These are phyloP conservation scores for Fistulinella cinereoalba DNA, from an alignment of 1,284 basidiomycete genomes.

Conservation along the genomic window DNA sequence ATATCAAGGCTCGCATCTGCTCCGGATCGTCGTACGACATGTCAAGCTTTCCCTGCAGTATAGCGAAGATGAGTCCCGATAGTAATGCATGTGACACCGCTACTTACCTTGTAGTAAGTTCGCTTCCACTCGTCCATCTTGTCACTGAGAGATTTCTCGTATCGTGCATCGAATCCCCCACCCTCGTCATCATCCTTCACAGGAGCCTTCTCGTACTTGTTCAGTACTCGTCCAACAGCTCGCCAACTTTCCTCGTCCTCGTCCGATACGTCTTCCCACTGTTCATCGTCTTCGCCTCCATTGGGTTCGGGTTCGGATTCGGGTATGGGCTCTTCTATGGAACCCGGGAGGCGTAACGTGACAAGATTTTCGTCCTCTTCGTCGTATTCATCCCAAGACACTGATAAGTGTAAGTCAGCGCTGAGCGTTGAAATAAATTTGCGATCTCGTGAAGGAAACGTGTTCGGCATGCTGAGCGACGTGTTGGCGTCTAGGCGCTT, in stretches of 20 bases:
- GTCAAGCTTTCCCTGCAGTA: slow-evolving; percentile 72
- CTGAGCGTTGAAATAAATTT: slow-evolving; percentile 75
- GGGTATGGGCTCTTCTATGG: slow-evolving; percentile 41
- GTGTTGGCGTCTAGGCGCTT: slow-evolving; percentile 36
- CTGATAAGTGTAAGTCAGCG: slow-evolving; percentile 68
- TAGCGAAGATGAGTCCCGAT: slow-evolving; percentile 1
- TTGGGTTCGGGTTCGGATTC: slow-evolving; percentile 24
- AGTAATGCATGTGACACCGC: neutral
- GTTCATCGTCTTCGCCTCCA: slow-evolving; percentile 33
- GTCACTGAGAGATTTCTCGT: slow-evolving; percentile 70
- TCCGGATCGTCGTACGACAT: slow-evolving; percentile 72
- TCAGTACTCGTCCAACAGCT: slow-evolving; percentile 81
- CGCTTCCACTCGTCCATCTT: slow-evolving; percentile 94
- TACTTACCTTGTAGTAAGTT: slow-evolving; percentile 79
- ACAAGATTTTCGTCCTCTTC: slow-evolving; percentile 77
- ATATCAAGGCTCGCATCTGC: slow-evolving; percentile 67
- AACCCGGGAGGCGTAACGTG: slow-evolving; percentile 58
- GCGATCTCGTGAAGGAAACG: slow-evolving; percentile 74
- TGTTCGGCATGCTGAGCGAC: slow-evolving; percentile 68
- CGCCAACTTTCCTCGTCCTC: slow-evolving; percentile 58
- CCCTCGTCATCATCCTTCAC: slow-evolving; percentile 65
- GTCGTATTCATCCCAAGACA: slow-evolving; percentile 90
- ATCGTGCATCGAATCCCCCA: slow-evolving; percentile 73
- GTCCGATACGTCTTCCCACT: slow-evolving; percentile 49
- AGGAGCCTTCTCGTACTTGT: slow-evolving; percentile 86